Evolutionary conservation across 2,329 filamentous ascomycete genomes (phyloP).

Genomic region (Colletotrichum sp.): DNA sequence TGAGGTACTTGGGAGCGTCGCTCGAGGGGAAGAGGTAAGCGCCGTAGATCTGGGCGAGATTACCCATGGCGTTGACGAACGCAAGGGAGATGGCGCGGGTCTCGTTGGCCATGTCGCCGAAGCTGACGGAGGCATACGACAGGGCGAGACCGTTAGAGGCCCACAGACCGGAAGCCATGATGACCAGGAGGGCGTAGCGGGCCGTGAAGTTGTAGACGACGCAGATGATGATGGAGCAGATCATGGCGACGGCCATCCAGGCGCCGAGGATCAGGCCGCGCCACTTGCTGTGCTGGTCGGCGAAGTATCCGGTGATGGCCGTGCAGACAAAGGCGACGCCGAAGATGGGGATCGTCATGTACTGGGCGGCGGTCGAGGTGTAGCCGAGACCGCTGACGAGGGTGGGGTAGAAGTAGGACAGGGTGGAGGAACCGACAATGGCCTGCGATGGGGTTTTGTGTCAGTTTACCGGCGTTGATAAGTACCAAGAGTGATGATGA

Average conservation of each 20-base stretch:
- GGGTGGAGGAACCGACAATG: conserved; percentile 33
- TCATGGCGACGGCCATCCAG: conserved; percentile 49
- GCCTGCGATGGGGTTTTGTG: conserved; percentile 17
- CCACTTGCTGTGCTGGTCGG: conserved; percentile 47
- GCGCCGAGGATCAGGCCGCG: conserved; percentile 52
- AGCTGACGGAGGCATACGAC: conserved; percentile 56
- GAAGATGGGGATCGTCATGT: conserved; percentile 56
- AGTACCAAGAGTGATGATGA: not conserved
- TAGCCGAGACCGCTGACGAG: conserved; percentile 37
- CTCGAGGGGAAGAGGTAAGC: conserved; percentile 55
- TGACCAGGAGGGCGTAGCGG: conserved; percentile 56
- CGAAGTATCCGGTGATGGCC: conserved; percentile 49
- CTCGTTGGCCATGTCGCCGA: conserved; percentile 53
- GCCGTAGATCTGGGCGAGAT: conserved; percentile 61
- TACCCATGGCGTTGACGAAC: conserved; percentile 60
- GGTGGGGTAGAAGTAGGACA: conserved; percentile 38
- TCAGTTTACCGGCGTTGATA: conserved; percentile 28
- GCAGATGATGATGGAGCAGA: conserved; percentile 44
- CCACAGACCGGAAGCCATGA: conserved; percentile 62
- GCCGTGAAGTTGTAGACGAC: conserved; percentile 57
- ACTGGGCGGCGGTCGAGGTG: conserved; percentile 31
- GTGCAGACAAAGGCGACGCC: conserved; percentile 57
- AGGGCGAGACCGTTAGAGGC: conserved; percentile 56
- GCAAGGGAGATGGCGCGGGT: conserved; percentile 49
- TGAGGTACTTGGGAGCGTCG: conserved; percentile 54